Evolutionary conservation across 2,329 filamentous ascomycete genomes (phyloP).

Genomic region (Pseudopyrenochaeta lycopersici): DNA sequence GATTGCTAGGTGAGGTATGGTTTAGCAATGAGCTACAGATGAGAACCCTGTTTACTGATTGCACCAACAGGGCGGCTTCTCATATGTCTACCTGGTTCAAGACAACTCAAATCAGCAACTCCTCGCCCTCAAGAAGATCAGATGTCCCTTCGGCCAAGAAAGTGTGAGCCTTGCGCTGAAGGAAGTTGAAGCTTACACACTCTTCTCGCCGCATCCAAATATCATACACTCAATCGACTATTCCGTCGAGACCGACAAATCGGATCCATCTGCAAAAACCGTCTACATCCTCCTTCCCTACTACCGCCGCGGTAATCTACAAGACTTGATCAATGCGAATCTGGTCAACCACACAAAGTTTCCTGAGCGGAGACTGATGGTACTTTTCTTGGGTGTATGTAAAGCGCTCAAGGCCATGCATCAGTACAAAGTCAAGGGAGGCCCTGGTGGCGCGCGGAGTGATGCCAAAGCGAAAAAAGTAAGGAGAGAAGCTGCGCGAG

Average conservation of each 20-base stretch:
- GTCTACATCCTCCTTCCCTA: conserved; percentile 97
- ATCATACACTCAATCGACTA: conserved; percentile 90
- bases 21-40: neutral
- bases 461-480: conserved; percentile 65
- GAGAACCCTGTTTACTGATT: conserved; percentile 6
- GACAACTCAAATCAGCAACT: conserved; percentile 84
- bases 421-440: conserved; percentile 74
- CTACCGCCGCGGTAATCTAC: conserved; percentile 92
- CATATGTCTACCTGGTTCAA: conserved; percentile 98
- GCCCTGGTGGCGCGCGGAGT: conserved; percentile 60
- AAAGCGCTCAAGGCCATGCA: conserved; percentile 90
- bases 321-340: conserved; percentile 99
- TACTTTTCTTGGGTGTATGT: conserved; percentile 90
- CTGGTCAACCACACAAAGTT: conserved; percentile 93
- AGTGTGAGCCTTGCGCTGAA: conserved; percentile 94
- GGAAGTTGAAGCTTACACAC: conserved; percentile 94
- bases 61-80: conserved; percentile 81
- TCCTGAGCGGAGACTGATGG: conserved; percentile 87
- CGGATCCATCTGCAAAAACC: conserved; percentile 79
- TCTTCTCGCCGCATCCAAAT: conserved; percentile 83
- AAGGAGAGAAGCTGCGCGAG: conserved; percentile 63
- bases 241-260: conserved; percentile 76
- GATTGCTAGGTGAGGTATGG: conserved; percentile 86
- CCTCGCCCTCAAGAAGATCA: conserved; percentile 97
- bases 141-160: conserved; percentile 96